These are phyloP conservation scores for Starmerella davenportii DNA, from an alignment of 805 yeast genomes.

Conservation along the genomic window DNA sequence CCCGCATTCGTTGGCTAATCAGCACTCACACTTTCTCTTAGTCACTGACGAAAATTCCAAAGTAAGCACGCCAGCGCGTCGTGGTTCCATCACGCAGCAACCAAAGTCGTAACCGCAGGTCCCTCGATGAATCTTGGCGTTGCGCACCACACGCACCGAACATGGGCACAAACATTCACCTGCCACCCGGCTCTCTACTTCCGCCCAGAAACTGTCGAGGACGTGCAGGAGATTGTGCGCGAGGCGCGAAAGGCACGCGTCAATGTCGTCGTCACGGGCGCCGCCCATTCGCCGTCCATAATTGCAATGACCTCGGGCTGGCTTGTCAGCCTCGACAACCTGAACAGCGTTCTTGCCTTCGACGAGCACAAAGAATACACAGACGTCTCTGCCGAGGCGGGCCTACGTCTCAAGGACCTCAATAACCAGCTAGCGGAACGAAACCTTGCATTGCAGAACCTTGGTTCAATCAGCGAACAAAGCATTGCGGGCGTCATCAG, in stretches of 20 bases:
- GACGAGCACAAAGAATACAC: conserved; percentile 48
- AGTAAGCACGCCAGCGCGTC: too few relatives aligned
- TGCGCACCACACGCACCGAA: conserved; percentile 27
- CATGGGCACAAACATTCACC: conserved; percentile 84
- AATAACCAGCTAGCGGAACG: conserved; percentile 44
- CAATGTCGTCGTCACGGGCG: conserved; percentile 70
- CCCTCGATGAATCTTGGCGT: conserved; percentile 3
- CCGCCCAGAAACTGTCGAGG: conserved; percentile 58
- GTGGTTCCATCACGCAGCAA: too few relatives aligned
- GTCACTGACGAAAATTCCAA: too few relatives aligned
- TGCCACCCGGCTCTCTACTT: conserved; percentile 62
- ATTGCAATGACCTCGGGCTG: conserved; percentile 76
- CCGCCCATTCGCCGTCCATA: conserved; percentile 90
- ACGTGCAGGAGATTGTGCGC: conserved; percentile 47
- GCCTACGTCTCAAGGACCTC: conserved; percentile 58
- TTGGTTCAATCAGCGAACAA: conserved; percentile 89
- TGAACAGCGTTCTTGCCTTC: conserved; percentile 36
- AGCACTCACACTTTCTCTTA: too few relatives aligned
- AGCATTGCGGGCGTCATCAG: conserved; percentile 89
- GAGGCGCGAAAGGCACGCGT: conserved; percentile 41
- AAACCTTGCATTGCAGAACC: conserved; percentile 68
- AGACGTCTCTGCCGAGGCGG: conserved; percentile 91
- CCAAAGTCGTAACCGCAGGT: too few relatives aligned
- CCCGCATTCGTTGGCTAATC: too few relatives aligned
- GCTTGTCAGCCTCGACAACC: conserved; percentile 70